A percentile compares a stretch with the other conserved stretches of the same genome.
These are phyloP conservation scores for Pseudophaeomoniella oleicola DNA, from an alignment of 2,329 filamentous ascomycete species.

Conservation along the genomic window DNA sequence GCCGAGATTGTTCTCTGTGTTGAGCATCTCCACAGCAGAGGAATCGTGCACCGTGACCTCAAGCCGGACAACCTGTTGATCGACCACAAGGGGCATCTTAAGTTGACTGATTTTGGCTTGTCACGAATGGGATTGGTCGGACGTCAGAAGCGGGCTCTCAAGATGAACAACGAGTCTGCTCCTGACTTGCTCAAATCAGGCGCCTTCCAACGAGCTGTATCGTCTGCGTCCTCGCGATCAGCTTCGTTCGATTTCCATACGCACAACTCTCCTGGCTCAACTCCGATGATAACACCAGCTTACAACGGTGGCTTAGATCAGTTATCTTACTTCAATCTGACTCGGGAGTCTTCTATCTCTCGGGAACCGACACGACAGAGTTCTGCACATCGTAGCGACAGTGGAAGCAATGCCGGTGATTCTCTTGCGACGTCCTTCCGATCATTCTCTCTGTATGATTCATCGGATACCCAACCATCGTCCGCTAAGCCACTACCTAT, in stretches of 20 bases:
- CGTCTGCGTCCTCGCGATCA: slow-evolving; percentile 78
- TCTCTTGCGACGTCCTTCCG: slow-evolving; percentile 69
- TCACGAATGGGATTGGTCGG: slow-evolving; percentile 95
- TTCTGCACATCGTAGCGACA: slow-evolving; percentile 80
- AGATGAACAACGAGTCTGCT: slow-evolving; percentile 61
- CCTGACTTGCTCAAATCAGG: slow-evolving; percentile 88
- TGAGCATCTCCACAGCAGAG: slow-evolving; percentile 83
- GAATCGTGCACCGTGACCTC: slow-evolving; percentile 90
- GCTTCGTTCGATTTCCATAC: slow-evolving; percentile 83
- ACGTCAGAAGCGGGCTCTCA: slow-evolving; percentile 85
- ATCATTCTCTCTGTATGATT: slow-evolving; percentile 60
- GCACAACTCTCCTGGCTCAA: slow-evolving; percentile 65
- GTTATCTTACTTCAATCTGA: slow-evolving; percentile 85
- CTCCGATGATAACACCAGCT: slow-evolving; percentile 75
- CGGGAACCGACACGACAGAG: slow-evolving; percentile 52
- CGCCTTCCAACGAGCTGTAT: slow-evolving; percentile 72
- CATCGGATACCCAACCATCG: slow-evolving; percentile 22
- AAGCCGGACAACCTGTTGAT: slow-evolving; percentile 97
- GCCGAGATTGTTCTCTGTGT: slow-evolving; percentile 95
- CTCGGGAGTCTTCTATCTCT: slow-evolving; percentile 39
- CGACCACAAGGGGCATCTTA: slow-evolving; percentile 89
- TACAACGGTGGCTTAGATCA: slow-evolving; percentile 54
- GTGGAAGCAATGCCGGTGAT: slow-evolving; percentile 61
- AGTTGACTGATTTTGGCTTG: slow-evolving; percentile 92
- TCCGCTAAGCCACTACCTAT: slow-evolving; percentile 34